Evolutionary conservation across 768 basidiomycete species (phyloP).

Genomic region (Multifurca ochricompacta): DNA sequence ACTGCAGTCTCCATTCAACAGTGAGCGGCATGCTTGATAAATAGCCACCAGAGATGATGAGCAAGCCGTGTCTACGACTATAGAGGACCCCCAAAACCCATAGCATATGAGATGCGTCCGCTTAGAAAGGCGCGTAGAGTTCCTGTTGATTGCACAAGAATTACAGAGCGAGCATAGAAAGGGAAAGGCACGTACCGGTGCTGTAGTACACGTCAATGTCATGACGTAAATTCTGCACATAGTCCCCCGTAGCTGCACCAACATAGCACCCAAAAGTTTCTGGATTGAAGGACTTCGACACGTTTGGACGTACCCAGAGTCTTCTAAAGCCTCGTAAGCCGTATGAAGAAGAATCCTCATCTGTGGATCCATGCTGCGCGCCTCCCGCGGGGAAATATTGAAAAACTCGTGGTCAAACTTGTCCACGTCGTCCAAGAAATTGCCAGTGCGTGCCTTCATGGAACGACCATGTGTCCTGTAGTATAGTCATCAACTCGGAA

Average conservation of each 20-base stretch:
- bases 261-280: constrained; percentile 58
- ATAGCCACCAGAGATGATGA: constrained; percentile 63
- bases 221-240: constrained; percentile 53
- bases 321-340: constrained; percentile 61
- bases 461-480: constrained; percentile 30
- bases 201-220: constrained; percentile 65
- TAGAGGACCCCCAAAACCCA: constrained; percentile 60
- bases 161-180: not conserved
- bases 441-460: constrained; percentile 49
- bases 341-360: constrained; percentile 61
- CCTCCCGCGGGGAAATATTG: constrained; percentile 66
- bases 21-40: constrained; percentile 59
- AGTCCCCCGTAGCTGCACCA: constrained; percentile 65
- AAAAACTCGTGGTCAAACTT: constrained; percentile 67
- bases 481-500: constrained; percentile 42
- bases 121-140: constrained; percentile 61
- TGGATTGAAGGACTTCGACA: constrained; percentile 43
- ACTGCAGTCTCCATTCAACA: constrained; percentile 56
- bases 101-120: constrained; percentile 62
- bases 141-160: constrained; percentile 33
- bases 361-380: constrained; percentile 70
- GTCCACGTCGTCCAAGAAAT: constrained; percentile 52
- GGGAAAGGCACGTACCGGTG: constrained; percentile 39
- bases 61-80: constrained; percentile 69
- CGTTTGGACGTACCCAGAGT: constrained; percentile 62